phyloP scores from a whole-genome alignment of 805 yeast species.

The Yamadazyma endophytica region DNA sequence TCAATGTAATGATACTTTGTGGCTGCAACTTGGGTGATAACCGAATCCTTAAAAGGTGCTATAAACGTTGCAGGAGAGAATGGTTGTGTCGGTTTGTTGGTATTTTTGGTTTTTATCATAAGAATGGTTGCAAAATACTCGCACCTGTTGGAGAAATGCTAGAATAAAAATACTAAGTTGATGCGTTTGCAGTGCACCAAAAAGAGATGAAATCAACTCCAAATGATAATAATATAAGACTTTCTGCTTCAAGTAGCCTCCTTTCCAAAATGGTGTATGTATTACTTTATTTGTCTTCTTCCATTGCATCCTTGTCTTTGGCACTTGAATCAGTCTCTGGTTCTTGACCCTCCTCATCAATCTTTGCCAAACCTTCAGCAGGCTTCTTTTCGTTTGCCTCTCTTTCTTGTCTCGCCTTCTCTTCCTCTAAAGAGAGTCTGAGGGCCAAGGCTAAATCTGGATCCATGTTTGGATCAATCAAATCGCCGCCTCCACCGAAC shows the following conservation, averaged over 20 bases:
- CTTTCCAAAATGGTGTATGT: no score
- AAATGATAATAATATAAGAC: no score
- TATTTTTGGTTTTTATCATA: no score
- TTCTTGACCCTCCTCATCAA: slow-evolving; percentile 22
- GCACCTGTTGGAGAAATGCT: no score
- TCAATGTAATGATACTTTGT: slow-evolving; percentile 55
- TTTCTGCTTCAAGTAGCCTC: no score
- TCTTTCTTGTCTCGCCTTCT: slow-evolving; percentile 85
- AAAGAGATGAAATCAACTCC: no score
- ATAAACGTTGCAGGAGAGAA: slow-evolving; percentile 10
- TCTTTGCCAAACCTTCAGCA: slow-evolving; percentile 24
- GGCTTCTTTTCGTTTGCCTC: slow-evolving; percentile 40
- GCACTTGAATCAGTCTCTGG: slow-evolving; percentile 10
- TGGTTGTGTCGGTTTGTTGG: background rate
- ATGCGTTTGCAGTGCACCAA: no score
- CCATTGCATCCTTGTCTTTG: slow-evolving; percentile 12
- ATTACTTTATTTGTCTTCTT: slow-evolving; percentile 9
- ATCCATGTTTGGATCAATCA: slow-evolving; percentile 81
- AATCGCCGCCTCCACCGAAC: slow-evolving; percentile 43
- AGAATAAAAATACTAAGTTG: no score
- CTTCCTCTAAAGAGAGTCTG: slow-evolving; percentile 92
- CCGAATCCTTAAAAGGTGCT: slow-evolving; percentile 16
- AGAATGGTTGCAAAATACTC: no score
- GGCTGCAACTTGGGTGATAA: slow-evolving; percentile 17
- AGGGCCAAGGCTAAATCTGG: slow-evolving; percentile 96